Percentiles rank a stretch among this genome's conserved stretches.
These are phyloP conservation scores for Ophiostoma sp. DNA, from an alignment of 2,329 filamentous ascomycete species.

Conservation along the genomic window DNA sequence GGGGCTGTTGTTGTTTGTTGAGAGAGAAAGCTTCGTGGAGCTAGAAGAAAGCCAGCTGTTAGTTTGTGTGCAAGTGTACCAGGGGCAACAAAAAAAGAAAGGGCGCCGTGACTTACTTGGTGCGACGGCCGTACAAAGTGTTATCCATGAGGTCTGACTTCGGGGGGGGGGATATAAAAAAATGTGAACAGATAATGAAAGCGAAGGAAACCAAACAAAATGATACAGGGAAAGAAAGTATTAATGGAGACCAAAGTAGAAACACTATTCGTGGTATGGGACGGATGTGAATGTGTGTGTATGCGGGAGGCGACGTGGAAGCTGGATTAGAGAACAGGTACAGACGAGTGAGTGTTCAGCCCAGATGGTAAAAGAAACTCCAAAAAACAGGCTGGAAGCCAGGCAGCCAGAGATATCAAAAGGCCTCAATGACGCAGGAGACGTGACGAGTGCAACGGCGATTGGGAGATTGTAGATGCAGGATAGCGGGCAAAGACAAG, in stretches of 20 bases:
- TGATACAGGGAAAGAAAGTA: not conserved
- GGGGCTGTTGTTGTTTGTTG: constrained; percentile 45
- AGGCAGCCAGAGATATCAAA: constrained; percentile 13
- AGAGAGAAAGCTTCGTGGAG: constrained; percentile 84
- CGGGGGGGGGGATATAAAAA: constrained; percentile 25
- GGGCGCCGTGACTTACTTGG: constrained; percentile 57
- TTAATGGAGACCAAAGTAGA: not conserved
- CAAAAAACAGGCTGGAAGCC: constrained; percentile 3
- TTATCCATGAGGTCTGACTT: constrained; percentile 47
- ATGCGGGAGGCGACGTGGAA: not conserved
- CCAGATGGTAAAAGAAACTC: constrained; percentile 24
- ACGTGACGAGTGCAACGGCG: not conserved
- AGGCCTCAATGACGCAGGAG: not conserved
- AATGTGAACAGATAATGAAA: not conserved
- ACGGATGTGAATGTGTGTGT: not conserved
- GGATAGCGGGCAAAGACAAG: not conserved
- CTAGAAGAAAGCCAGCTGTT: constrained; percentile 40
- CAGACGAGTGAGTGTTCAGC: constrained; percentile 13
- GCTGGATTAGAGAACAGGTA: not conserved
- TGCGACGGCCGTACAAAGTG: constrained; percentile 73
- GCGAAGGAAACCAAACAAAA: too few species aligned
- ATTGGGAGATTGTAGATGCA: not conserved
- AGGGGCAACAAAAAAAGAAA: constrained; percentile 17
- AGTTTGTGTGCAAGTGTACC: constrained; percentile 17
- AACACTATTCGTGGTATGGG: not conserved